Evolutionary conservation across 257 asterid species (phyloP), one percentile per base, ranked within the genome.

Genomic region (Verbascum thapsus): DNA sequence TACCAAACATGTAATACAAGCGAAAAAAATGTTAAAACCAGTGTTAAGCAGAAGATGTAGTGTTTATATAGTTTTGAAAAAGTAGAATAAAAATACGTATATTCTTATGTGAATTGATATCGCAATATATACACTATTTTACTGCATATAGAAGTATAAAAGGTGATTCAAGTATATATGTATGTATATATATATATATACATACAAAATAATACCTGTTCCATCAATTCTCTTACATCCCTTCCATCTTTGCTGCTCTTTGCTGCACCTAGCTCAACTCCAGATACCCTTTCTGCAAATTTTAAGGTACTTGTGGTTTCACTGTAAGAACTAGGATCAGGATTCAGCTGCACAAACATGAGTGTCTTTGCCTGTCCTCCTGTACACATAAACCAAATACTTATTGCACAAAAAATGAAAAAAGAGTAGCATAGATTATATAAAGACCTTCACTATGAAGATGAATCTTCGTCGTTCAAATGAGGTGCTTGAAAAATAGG

Each of bases 311-410:
- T 84, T 40, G 77, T 0, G 67, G 80, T 65, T 72, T 94, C 99
- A 10, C 82, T 81, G 61, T 66, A 74, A 0, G 97, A 94, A 60
- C 30, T 71, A 17, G 55, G 67, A 39, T 94, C 99, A 2, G 99
- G 96, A 81, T 90, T 94, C 30, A 94, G 89, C 83, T 94, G 99
- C 74, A 94, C 97, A 58, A 94, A 90, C 96, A 94, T 94, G 15
- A 94, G 95, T 4, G 97, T 94, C 85, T 94, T 94, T 4, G 99
- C 96, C 9, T 86, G 85, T 1, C 99, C 99, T 49, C 97, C 98
- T 91, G 76, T 43, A 34, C 53, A 48, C 64, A 63, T 41, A 61
- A 63, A 69, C 10, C 34, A 17, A 41, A n/a, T n/a, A n/a, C n/a
- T n/a, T 26, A 30, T 40, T 10, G 22, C 16, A 60, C 30, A 8